Evolutionary conservation across 176 grass and related monocot species (phyloP).

Genomic region (Raddia guianensis): DNA sequence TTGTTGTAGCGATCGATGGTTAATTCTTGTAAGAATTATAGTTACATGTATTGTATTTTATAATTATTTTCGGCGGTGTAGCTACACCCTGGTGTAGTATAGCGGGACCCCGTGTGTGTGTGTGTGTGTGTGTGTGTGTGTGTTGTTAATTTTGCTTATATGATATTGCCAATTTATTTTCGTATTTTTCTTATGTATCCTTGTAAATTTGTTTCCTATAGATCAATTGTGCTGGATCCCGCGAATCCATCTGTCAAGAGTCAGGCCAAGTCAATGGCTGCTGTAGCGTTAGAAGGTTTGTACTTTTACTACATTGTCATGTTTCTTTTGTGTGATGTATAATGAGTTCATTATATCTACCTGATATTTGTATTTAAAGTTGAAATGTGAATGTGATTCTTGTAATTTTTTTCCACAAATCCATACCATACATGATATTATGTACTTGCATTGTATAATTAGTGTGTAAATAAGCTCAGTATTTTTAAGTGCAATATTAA

Average conservation of each 20-base stretch:
- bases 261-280: constrained; percentile 94
- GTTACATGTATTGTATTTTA: too few relatives aligned
- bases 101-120: too few relatives aligned
- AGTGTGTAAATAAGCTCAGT: neutral
- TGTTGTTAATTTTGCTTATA: neutral
- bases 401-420: neutral
- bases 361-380: constrained; percentile 13
- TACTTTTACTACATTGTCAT: constrained; percentile 40
- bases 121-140: too few relatives aligned
- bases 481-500: constrained; percentile 17
- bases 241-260: constrained; percentile 95
- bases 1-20: too few relatives aligned
- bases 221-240: constrained; percentile 88
- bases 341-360: constrained; percentile 19
- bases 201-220: constrained; percentile 46
- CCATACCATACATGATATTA: neutral
- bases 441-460: neutral
- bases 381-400: constrained; percentile 31
- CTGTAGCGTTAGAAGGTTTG: constrained; percentile 84
- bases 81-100: too few relatives aligned
- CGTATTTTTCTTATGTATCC: constrained; percentile 11
- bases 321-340: constrained; percentile 39
- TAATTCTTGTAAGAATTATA: too few relatives aligned
- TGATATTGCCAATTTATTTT: constrained; percentile 24
- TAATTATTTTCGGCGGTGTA: too few relatives aligned